Conservation (phyloP, 495 filamentous ascomycete species). For the Pyronema domesticum region DNA sequence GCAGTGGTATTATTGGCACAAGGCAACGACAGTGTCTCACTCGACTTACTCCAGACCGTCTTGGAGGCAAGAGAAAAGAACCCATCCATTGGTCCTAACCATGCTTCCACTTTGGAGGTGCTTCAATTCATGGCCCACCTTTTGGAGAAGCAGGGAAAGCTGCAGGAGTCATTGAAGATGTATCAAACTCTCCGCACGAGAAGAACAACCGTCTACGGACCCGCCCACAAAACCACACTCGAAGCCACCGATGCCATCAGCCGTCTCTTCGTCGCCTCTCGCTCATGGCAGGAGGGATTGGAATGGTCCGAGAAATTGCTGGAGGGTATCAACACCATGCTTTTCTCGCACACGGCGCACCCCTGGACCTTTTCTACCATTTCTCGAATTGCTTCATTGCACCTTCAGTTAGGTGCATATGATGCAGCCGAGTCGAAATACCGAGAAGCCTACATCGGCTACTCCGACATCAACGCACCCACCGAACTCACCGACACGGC, state of each 20-base stretch:
- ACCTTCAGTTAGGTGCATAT: not conserved
- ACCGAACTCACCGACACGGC: too few species aligned
- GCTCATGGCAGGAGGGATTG: not conserved
- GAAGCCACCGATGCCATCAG: not conserved
- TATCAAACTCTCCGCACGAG: not conserved
- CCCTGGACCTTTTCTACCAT: not conserved
- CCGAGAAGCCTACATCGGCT: not conserved
- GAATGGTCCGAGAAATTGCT: not conserved
- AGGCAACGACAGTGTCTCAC: not conserved
- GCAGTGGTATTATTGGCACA: slow-evolving; percentile 2
- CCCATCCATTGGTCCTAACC: not conserved
- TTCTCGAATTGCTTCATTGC: not conserved
- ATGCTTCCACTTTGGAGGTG: not conserved
- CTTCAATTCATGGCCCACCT: not conserved
- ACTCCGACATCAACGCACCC: not conserved
- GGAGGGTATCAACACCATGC: not conserved
- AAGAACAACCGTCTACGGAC: not conserved
- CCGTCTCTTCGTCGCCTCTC: not conserved
- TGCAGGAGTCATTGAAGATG: not conserved
- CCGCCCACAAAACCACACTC: not conserved
- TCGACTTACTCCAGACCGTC: not conserved
- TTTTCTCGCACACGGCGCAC: not conserved
- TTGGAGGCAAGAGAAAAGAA: not conserved
- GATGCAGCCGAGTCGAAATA: not conserved
- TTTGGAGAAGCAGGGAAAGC: not conserved